Percentiles rank a stretch among this genome's conserved stretches.
Conservation (phyloP, 805 yeast species). For the Wickerhamomyces silvicola region DNA sequence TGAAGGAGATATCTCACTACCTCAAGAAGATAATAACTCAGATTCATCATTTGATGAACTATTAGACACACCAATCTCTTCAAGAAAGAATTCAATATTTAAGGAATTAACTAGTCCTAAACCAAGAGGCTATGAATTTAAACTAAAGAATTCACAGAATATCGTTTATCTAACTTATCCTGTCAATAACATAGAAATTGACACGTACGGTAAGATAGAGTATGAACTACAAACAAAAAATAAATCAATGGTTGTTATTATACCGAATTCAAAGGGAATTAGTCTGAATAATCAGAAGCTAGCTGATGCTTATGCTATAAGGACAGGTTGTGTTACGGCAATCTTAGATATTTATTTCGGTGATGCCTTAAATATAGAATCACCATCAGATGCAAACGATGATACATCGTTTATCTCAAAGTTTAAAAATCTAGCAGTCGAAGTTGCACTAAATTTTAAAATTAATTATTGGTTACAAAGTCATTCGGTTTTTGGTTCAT, state of each 20-base stretch:
- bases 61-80: slow-evolving; percentile 7
- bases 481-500: slow-evolving; percentile 18
- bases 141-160: slow-evolving; percentile 10
- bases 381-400: neutral
- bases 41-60: slow-evolving; percentile 18
- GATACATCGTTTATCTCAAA: slow-evolving; percentile 10
- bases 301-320: slow-evolving; percentile 22
- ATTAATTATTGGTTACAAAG: slow-evolving; percentile 18
- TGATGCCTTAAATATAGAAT: slow-evolving; percentile 14
- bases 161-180: slow-evolving; percentile 20
- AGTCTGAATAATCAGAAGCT: slow-evolving; percentile 19
- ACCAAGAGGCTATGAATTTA: slow-evolving; percentile 20
- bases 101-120: slow-evolving; percentile 9
- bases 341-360: slow-evolving; percentile 17
- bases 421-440: slow-evolving; percentile 15
- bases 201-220: slow-evolving; percentile 20
- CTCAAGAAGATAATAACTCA: slow-evolving; percentile 5
- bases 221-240: slow-evolving; percentile 19
- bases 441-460: slow-evolving; percentile 12
- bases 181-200: slow-evolving; percentile 12
- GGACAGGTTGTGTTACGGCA: slow-evolving; percentile 23
- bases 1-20: slow-evolving; percentile 21
- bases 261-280: slow-evolving; percentile 21
- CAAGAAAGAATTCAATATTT: slow-evolving; percentile 13
- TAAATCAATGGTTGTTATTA: slow-evolving; percentile 19